phyloP scores from a whole-genome alignment of 495 filamentous ascomycete genomes.

The Rostrohypoxylon terebratum region DNA sequence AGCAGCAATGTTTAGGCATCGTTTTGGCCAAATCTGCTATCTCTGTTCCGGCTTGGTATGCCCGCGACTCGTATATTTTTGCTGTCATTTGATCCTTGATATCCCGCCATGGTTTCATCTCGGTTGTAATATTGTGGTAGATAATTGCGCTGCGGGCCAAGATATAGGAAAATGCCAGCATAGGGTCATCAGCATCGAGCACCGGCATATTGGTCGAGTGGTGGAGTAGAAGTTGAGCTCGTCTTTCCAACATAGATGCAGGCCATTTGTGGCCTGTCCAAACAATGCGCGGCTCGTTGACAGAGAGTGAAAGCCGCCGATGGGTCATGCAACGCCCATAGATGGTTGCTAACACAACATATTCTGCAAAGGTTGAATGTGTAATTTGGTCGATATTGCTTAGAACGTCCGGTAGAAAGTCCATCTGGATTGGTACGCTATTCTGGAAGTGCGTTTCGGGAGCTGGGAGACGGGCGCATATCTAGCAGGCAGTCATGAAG shows the following conservation, averaged over 20 bases:
- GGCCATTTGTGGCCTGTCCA: constrained; percentile 26
- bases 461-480: constrained; percentile 25
- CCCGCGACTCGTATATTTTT: background rate
- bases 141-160: constrained; percentile 3
- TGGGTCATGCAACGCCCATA: constrained; percentile 26
- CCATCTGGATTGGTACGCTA: constrained; percentile 20
- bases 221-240: background rate
- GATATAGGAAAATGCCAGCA: background rate
- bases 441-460: constrained; percentile 29
- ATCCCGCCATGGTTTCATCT: background rate
- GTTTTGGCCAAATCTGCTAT: background rate
- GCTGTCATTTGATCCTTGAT: background rate
- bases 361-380: constrained; percentile 29
- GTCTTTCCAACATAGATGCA: background rate
- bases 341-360: constrained; percentile 25
- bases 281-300: constrained; percentile 6
- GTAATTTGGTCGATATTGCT: constrained; percentile 1
- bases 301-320: constrained; percentile 11
- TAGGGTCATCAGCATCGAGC: background rate
- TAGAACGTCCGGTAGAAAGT: constrained; percentile 22
- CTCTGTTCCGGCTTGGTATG: background rate
- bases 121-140: background rate
- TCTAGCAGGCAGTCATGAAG: background rate
- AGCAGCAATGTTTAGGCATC: constrained; percentile 5
- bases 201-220: background rate